Base-by-base conservation (phyloP, 139 green algal genomes). In the Picochlorum sp. region DNA sequence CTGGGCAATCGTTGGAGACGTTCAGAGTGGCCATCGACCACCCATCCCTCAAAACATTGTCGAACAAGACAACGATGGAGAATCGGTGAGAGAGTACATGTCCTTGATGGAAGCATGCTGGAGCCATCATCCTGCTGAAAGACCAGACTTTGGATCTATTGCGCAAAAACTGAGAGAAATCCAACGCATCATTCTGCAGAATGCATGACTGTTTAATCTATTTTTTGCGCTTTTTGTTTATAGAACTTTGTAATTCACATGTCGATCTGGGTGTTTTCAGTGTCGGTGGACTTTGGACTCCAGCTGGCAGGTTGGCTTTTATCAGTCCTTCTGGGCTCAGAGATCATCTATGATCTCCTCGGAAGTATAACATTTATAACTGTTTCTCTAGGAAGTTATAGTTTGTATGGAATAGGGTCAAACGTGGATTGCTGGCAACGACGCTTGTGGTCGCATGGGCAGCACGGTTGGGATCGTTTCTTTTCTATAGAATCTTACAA, bases 341-440 rank as follows among this genome's bases (percentile, higher is more conserved):
- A 92, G 68, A 85, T 85, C 72, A 83, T 90, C 26, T 92, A 87
- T 59, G 86, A 92, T 66, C 37, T 79, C 34, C 62, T 87, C 6
- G 86, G 86, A 14, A 80, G 38, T 20, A 41, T 71, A 1, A 74
- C 77, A 20, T 92, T 89, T 62, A 45, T 79, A 3, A 64, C 63
- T 5, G 59, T 87, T 1, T 72, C 80, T 0, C 45, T 76, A 1
- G 75, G 70, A 54, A 54, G 18, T 13, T 26, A 8, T 80, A 66
- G 2, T 55, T 74, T 28, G 32, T 45, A 18, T 73, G 63, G 34
- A 41, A 41, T 41, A 41, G 34, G 34, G 1, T 41, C 34, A 41
- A 11, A 11, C 78, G 34, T 74, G 15, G 38, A 58, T 41, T 26
- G 0, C 16, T 88, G 37, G 65, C 85, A 7, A 83, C 79, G 7